These are phyloP conservation scores for Metarhizium album DNA, from an alignment of 2,329 filamentous ascomycete species.

Conservation along the genomic window DNA sequence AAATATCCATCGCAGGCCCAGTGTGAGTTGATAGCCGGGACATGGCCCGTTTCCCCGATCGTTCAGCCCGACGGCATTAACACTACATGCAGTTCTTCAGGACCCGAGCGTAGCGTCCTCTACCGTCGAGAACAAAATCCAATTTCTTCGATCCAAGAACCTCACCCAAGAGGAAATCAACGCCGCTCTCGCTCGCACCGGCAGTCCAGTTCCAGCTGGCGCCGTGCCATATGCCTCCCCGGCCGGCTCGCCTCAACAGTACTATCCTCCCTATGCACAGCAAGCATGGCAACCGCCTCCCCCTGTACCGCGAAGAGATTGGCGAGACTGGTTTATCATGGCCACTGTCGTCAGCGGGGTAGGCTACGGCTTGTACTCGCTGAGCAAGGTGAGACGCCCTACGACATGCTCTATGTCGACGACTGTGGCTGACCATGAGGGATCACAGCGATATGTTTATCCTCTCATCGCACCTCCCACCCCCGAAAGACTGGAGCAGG, in stretches of 20 bases:
- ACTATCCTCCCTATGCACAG: constrained; percentile 39
- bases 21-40: constrained; percentile 24
- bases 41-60: not conserved
- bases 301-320: constrained; percentile 68
- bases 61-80: not conserved
- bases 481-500: constrained; percentile 83
- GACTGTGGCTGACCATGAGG: not conserved
- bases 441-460: constrained; percentile 67
- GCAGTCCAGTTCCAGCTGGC: constrained; percentile 36
- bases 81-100: constrained; percentile 59
- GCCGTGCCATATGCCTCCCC: constrained; percentile 33
- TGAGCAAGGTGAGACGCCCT: constrained; percentile 62
- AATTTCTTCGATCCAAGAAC: constrained; percentile 94
- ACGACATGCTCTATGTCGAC: not conserved
- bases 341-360: constrained; percentile 87
- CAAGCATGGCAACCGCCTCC: constrained; percentile 49
- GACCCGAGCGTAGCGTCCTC: constrained; percentile 85
- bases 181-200: constrained; percentile 64
- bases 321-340: constrained; percentile 99
- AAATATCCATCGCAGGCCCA: constrained; percentile 23
- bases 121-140: constrained; percentile 83
- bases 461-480: constrained; percentile 90
- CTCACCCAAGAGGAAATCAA: constrained; percentile 94
- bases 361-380: constrained; percentile 75
- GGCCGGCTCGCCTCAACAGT: constrained; percentile 30